Percentiles rank a stretch among this genome's conserved stretches.
phyloP scores from a whole-genome alignment of 768 basidiomycete species.

The Tulasnella sp. region DNA sequence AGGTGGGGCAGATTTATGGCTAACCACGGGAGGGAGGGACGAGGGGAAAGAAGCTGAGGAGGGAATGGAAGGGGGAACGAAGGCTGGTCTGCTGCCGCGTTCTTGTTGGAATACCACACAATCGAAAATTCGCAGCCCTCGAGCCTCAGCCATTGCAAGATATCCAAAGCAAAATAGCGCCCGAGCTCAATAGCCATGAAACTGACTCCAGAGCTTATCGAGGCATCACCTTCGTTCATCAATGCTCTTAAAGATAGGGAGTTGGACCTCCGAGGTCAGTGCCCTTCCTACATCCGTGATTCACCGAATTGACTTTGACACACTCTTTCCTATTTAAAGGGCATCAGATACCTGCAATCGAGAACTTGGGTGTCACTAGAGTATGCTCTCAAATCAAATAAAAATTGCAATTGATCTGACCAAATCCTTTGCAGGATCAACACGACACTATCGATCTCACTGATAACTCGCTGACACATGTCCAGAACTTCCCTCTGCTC shows the following conservation, averaged over 20 bases:
- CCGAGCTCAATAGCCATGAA: constrained; percentile 42
- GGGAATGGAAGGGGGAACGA: not conserved
- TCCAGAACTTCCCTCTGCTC: constrained; percentile 80
- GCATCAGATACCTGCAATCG: constrained; percentile 88
- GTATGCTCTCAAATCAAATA: no score
- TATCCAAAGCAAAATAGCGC: no score
- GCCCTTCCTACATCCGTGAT: not conserved
- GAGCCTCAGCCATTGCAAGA: no score
- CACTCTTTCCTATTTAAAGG: constrained; percentile 36
- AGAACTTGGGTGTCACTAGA: constrained; percentile 91
- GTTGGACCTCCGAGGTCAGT: constrained; percentile 78
- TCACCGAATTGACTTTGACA: not conserved
- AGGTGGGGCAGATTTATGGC: not conserved
- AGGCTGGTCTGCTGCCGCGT: not conserved
- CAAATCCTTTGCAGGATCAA: constrained; percentile 51
- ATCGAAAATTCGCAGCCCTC: not conserved
- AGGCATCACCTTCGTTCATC: constrained; percentile 64
- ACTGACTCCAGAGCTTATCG: constrained; percentile 87
- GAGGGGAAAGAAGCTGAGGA: not conserved
- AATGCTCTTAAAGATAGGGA: constrained; percentile 84
- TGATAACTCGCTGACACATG: constrained; percentile 72
- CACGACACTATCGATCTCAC: constrained; percentile 91
- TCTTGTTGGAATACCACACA: not conserved
- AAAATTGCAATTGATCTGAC: constrained; percentile 10
- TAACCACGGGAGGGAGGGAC: not conserved